phyloP scores from a whole-genome alignment of 495 filamentous ascomycete species.

The Achaetomiella virescens region DNA sequence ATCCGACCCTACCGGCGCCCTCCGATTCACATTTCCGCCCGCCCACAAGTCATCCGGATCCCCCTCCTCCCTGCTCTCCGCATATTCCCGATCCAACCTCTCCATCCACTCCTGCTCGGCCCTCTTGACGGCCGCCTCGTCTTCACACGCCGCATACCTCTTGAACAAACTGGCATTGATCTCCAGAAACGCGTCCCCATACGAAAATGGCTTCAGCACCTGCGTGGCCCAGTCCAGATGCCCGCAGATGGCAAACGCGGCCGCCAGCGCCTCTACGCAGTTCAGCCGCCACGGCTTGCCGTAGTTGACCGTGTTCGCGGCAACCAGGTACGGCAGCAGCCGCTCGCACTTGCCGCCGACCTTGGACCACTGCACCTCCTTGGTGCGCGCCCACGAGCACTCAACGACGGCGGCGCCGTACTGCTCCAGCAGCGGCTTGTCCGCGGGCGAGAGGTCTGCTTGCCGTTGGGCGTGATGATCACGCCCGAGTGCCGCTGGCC shows the following conservation, averaged over 20 bases:
- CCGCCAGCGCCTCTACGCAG: constrained; percentile 90
- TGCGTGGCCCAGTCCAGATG: constrained; percentile 84
- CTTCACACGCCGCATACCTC: constrained; percentile 73
- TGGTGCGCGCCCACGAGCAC: constrained; percentile 89
- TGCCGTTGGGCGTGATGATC: constrained; percentile 91
- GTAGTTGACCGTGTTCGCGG: constrained; percentile 96
- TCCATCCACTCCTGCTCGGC: constrained; percentile 81
- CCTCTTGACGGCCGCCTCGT: constrained; percentile 82
- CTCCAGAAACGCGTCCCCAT: constrained; percentile 77
- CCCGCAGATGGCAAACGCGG: constrained; percentile 87
- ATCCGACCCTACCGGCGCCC: constrained; percentile 47
- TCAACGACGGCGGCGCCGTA: constrained; percentile 94
- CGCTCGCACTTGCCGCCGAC: constrained; percentile 95
- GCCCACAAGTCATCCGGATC: constrained; percentile 70
- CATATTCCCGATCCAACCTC: constrained; percentile 83
- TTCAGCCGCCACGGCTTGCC: constrained; percentile 91
- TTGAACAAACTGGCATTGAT: constrained; percentile 81
- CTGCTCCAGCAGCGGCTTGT: constrained; percentile 72
- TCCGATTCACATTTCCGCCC: constrained; percentile 76
- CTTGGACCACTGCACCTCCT: constrained; percentile 82
- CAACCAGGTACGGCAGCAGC: constrained; percentile 89
- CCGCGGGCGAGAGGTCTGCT: constrained; percentile 75
- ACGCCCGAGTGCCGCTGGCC: constrained; percentile 88
- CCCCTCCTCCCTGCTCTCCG: constrained; percentile 64
- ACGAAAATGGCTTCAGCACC: constrained; percentile 76